Base-by-base conservation (phyloP, 371 early-diverging fungal species). In the Syncephalis plumigaleata region DNA sequence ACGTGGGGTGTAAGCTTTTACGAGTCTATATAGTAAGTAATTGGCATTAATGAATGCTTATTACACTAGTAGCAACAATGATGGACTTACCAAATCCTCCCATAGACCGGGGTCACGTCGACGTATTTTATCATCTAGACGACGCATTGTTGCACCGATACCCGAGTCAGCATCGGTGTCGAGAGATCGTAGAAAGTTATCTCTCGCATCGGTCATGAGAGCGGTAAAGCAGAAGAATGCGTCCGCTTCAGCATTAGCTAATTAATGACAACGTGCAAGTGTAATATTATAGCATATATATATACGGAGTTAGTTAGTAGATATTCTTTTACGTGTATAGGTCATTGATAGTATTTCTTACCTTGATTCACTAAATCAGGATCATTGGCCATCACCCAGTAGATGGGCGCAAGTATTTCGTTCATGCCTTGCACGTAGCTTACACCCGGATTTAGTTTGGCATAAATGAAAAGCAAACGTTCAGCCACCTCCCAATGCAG, bases 351-450 rank as follows among this genome's bases (percentile, higher is more conserved):
- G 31, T 40, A 16, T 18, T 8, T 16, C 21, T 40, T 40, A 40
- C 40, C 40, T 40, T 21, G 40, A 21, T 16, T 18, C 3, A 18
- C 40, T 5, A 64, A 60, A 38, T 69, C 66, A 13, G 55, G 23
- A 49, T 82, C 78, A 17, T 80, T 73, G 20, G 84, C 80, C 53
- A 83, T 65, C 0, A 86, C 76, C 42, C 82, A 87, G 55, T 87
- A 90, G 20, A 90, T 70, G 0, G 91, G 87, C 3, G 77, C 87
- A 16, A 88, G 54, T 25, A 90, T 57, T 54, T 88, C 84, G 55
- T 87, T 88, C 91, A 90, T 88, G 38, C 91, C 87, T 57, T 90
- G 91, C 11, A 86, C 81, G 56, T 90, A 90, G 0, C 86, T 82
- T 3, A 84, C 77, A 5, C 91, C 88, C 1, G 81, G 81, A 52